These are phyloP conservation scores for Candida awuae DNA, from an alignment of 805 yeast species.

Conservation along the genomic window DNA sequence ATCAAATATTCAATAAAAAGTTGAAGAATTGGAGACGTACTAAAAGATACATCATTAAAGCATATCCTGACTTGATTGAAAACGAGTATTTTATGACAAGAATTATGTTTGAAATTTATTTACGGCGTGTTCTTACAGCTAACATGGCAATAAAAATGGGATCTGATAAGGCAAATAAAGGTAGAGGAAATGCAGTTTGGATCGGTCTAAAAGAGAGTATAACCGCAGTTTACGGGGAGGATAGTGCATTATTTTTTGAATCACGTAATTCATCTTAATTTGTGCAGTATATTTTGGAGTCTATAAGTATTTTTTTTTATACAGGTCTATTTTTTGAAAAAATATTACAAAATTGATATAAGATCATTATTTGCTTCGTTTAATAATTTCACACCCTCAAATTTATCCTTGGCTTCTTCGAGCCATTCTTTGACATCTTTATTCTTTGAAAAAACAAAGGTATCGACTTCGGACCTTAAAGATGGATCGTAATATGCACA, in stretches of 20 bases:
- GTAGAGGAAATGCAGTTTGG: constrained; percentile 18
- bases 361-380: constrained; percentile 20
- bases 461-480: constrained; percentile 14
- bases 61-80: constrained; percentile 18
- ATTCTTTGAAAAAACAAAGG: constrained; percentile 17
- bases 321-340: constrained; percentile 2
- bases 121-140: constrained; percentile 27
- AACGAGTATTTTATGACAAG: constrained; percentile 21
- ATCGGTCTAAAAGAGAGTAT: constrained; percentile 45
- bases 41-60: constrained; percentile 10
- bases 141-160: constrained; percentile 23
- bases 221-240: constrained; percentile 40
- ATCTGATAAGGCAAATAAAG: constrained; percentile 18
- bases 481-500: constrained; percentile 19
- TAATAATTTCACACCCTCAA: constrained; percentile 21
- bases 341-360: constrained; percentile 4
- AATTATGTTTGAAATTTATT: constrained; percentile 26
- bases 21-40: constrained; percentile 15
- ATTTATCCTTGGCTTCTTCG: constrained; percentile 15
- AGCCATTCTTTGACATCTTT: constrained; percentile 20
- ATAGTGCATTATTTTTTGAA: constrained; percentile 18
- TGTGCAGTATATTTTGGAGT: not conserved
- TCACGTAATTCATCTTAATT: constrained; percentile 13
- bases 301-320: constrained; percentile 1
- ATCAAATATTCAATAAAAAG: constrained; percentile 13